Percentiles rank a stretch among this genome's conserved stretches.
phyloP scores from a whole-genome alignment of 352 stramenopile species.

The Globisporangium acanthophoron region DNA sequence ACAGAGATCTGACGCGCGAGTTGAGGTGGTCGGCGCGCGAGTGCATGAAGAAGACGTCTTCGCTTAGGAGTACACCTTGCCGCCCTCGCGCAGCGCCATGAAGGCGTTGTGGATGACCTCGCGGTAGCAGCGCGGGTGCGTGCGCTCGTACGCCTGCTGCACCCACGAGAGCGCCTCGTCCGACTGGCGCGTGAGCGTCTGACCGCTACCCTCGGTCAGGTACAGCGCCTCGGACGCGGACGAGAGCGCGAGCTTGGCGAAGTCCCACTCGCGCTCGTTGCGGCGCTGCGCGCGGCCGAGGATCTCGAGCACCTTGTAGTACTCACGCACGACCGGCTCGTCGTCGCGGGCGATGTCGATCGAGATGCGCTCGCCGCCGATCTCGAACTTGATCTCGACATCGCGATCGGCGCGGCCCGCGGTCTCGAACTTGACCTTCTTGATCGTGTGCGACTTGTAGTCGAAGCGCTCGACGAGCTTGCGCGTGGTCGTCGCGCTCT shows the following conservation, averaged over 20 bases:
- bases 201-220: slow-evolving; percentile 23
- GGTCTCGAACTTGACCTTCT: slow-evolving; percentile 34
- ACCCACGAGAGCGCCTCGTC: slow-evolving; percentile 34
- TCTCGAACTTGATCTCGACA: slow-evolving; percentile 34
- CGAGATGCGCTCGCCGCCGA: slow-evolving; percentile 20
- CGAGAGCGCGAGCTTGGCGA: slow-evolving; percentile 19
- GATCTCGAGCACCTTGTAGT: slow-evolving; percentile 39
- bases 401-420: slow-evolving; percentile 41
- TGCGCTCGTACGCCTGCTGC: slow-evolving; percentile 23
- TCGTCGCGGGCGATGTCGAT: slow-evolving; percentile 28
- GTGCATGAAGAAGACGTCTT: neutral
- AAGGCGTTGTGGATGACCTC: slow-evolving; percentile 24
- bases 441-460: slow-evolving; percentile 21
- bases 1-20: too few species aligned
- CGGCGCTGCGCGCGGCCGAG: slow-evolving; percentile 28
- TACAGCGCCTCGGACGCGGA: slow-evolving; percentile 26
- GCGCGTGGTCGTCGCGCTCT: slow-evolving; percentile 37
- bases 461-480: slow-evolving; percentile 33
- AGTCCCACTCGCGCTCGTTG: slow-evolving; percentile 32
- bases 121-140: slow-evolving; percentile 33
- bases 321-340: slow-evolving; percentile 20
- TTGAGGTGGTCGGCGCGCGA: neutral
- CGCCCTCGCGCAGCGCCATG: slow-evolving; percentile 8
- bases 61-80: slow-evolving; percentile 5
- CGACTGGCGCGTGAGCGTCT: slow-evolving; percentile 31